Evolutionary conservation across 768 basidiomycete genomes (phyloP), one percentile per base, ranked within the genome.

Genomic region (Pisolithus microcarpus): DNA sequence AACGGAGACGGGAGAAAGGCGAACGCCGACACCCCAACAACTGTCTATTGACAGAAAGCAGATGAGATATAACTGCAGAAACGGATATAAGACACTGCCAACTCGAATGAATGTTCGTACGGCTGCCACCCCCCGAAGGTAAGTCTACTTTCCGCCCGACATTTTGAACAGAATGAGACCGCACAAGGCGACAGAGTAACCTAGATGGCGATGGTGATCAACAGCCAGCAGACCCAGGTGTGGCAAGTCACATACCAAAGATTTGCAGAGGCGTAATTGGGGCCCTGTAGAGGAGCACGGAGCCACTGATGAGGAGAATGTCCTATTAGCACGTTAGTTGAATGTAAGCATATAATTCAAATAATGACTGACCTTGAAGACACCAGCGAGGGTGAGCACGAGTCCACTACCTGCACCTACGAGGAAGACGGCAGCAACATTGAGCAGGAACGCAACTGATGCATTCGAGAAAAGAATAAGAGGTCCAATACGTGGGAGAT

Each of bases 381-480:
- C 93, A 15, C 94, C 94, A 2, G 94, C 93, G 4, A 98, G 78
- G 2, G 94, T 97, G 56, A 97, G 73, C 18, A 96, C 81, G 52
- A 97, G 75, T 2, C 93, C 91, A 45, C 85, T 87, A 15, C 85
- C 93, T 0, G 83, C 87, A 39, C 91, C 80, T 31, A 96, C 91
- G 60, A 97, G 75, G 74, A 94, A 97, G 18, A 97, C 94, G 9
- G 94, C 93, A 1, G 94, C 90, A 38, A 96, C 77, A 63, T 97
- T 96, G 54, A 96, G 75, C 36, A 84, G 72, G 73, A 98, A 94
- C 0, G 95, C 94, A 30, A 91, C 79, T 42, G 72, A 65, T 0
- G 95, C 96, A 65, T 99, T 99, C 58, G 82, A 76, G 53, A 95
- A 2, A 45, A 97, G 75, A 55, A 95, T 71, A 9, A 78, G 61